Percentiles rank a stretch among this genome's conserved stretches.
Conservation (phyloP, 2,329 filamentous ascomycete genomes). For the Tolypocladium ophioglossoides region DNA sequence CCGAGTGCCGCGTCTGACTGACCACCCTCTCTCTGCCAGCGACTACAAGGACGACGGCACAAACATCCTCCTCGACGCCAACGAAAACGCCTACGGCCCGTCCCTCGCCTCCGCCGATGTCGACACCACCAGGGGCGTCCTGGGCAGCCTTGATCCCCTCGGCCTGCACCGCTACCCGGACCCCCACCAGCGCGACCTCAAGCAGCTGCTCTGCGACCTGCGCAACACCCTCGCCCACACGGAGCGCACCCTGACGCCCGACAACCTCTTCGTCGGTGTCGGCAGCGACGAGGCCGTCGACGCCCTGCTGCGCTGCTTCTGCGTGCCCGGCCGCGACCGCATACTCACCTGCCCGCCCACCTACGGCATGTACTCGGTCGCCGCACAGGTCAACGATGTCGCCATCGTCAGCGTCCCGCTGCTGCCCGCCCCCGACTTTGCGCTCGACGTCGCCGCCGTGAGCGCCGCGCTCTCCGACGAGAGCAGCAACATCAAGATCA, state of each 20-base stretch:
- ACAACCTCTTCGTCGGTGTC: conserved; percentile 87
- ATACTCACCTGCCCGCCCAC: conserved; percentile 94
- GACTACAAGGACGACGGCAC: conserved; percentile 98
- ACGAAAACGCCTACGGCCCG: conserved; percentile 93
- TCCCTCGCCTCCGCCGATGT: conserved; percentile 48
- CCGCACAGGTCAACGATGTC: conserved; percentile 89
- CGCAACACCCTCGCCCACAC: conserved; percentile 83
- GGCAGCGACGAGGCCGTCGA: conserved; percentile 97
- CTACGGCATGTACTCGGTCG: conserved; percentile 97
- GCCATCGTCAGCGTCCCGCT: conserved; percentile 79
- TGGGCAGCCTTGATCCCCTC: conserved; percentile 55
- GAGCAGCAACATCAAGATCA: conserved; percentile 61
- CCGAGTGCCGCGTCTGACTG: not conserved
- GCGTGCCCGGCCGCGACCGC: conserved; percentile 73
- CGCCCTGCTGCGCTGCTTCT: conserved; percentile 87
- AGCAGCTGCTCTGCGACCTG: conserved; percentile 74
- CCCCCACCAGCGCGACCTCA: conserved; percentile 82
- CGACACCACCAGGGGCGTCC: conserved; percentile 24
- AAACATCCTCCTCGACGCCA: conserved; percentile 92
- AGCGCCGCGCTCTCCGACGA: conserved; percentile 48
- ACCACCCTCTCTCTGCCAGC: conserved; percentile 35
- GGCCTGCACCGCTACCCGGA: conserved; percentile 92
- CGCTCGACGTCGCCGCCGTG: conserved; percentile 61
- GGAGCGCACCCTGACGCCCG: conserved; percentile 58
- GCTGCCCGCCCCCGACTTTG: conserved; percentile 59